Evolutionary conservation across 768 basidiomycete species (phyloP).

Genomic region (Russula lepida): DNA sequence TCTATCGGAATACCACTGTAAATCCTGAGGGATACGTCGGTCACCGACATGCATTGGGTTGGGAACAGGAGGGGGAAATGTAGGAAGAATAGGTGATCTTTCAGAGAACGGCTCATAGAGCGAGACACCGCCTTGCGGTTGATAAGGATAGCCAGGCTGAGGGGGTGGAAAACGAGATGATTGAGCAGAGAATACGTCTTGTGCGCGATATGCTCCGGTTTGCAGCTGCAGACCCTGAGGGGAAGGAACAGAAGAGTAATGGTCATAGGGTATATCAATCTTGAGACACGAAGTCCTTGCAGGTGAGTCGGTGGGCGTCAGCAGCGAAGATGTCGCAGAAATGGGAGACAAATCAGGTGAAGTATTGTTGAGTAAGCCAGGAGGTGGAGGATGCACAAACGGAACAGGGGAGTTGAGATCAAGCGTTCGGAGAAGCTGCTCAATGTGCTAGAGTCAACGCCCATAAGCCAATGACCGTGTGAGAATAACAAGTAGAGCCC

Average conservation of each 20-base stretch:
- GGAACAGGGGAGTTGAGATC: conserved; percentile 68
- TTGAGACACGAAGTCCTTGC: conserved; percentile 52
- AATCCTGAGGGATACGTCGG: conserved; percentile 23
- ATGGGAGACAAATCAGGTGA: conserved; percentile 66
- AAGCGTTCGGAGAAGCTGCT: conserved; percentile 69
- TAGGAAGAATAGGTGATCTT: conserved; percentile 31
- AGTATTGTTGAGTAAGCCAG: conserved; percentile 36
- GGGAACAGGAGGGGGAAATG: conserved; percentile 28
- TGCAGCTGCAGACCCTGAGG: conserved; percentile 37
- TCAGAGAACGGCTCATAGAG: conserved; percentile 51
- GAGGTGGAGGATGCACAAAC: conserved; percentile 34
- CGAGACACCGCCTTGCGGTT: conserved; percentile 26
- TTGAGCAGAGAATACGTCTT: conserved; percentile 21
- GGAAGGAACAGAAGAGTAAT: conserved; percentile 25
- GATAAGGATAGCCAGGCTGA: conserved; percentile 16
- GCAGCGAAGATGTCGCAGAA: conserved; percentile 59
- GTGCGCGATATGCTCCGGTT: conserved; percentile 33
- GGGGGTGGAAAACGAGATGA: conserved; percentile 6
- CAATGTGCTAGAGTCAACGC: conserved; percentile 50
- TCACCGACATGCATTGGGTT: conserved; percentile 32
- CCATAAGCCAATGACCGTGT: conserved; percentile 17
- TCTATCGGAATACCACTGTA: conserved; percentile 22
- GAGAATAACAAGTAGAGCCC: conserved; percentile 25
- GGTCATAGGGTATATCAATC: conserved; percentile 46
- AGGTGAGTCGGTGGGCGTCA: conserved; percentile 73